Evolutionary conservation across 2,329 filamentous ascomycete species (phyloP).

Genomic region (Mariannaea sp.): DNA sequence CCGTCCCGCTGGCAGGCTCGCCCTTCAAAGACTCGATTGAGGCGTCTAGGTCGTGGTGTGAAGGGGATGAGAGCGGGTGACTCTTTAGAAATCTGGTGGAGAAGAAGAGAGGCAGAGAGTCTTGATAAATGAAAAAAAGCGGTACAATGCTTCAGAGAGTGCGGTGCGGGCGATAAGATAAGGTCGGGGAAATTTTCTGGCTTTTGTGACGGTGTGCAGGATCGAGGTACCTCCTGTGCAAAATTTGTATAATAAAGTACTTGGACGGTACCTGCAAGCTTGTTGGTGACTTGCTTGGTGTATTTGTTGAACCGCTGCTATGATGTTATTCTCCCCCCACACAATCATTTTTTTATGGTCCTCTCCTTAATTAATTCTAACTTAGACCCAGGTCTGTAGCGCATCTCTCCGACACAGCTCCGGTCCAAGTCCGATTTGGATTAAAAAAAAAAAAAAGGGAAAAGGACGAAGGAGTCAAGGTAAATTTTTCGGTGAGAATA

Average conservation of each 20-base stretch:
- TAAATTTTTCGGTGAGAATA: neutral
- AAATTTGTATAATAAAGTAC: constrained; percentile 19
- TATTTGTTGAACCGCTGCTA: too few relatives aligned
- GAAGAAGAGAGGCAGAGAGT: constrained; percentile 22
- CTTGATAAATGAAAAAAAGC: constrained; percentile 32
- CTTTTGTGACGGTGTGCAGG: constrained; percentile 28
- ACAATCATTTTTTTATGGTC: constrained; percentile 18
- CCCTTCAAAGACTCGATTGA: constrained; percentile 41
- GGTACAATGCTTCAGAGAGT: constrained; percentile 16
- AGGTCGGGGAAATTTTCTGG: constrained; percentile 34
- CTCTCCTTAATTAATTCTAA: too few relatives aligned
- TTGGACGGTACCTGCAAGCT: constrained; percentile 18
- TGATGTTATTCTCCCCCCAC: neutral
- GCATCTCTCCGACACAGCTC: constrained; percentile 7
- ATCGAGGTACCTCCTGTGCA: constrained; percentile 1
- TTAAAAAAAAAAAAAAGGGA: neutral
- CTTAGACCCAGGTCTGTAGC: too few relatives aligned
- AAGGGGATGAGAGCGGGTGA: constrained; percentile 33
- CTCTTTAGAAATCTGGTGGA: constrained; percentile 32
- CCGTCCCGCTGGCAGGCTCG: constrained; percentile 43
- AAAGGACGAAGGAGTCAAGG: neutral
- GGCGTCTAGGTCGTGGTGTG: constrained; percentile 31
- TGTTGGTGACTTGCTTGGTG: too few relatives aligned
- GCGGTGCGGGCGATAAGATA: constrained; percentile 32
- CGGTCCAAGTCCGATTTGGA: constrained; percentile 9